phyloP scores from a whole-genome alignment of 2,329 filamentous ascomycete genomes.

The Ascochyta viciae-villosae region DNA sequence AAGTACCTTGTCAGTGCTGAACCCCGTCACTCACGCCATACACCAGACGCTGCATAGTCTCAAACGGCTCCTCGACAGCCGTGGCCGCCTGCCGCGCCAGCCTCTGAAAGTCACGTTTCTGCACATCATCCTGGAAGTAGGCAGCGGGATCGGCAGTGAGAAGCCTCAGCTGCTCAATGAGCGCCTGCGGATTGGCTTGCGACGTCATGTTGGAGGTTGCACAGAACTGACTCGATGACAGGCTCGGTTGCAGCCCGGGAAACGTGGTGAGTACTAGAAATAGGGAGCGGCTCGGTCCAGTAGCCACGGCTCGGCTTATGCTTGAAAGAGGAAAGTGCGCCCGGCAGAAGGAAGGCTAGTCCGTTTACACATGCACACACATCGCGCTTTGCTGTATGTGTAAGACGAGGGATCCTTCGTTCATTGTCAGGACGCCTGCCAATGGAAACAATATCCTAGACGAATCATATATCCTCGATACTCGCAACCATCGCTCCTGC shows the following conservation, averaged over 20 bases:
- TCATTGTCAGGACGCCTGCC: neutral
- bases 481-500: neutral
- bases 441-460: no score
- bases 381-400: neutral
- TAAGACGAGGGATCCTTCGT: neutral
- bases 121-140: conserved; percentile 7
- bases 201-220: neutral
- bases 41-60: conserved; percentile 13
- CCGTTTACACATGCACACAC: neutral
- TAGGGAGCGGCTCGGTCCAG: conserved; percentile 5
- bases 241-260: neutral
- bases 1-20: neutral
- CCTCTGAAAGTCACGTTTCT: conserved; percentile 8
- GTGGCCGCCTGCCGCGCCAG: neutral
- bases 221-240: neutral
- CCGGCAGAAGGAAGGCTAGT: neutral
- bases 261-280: conserved; percentile 1
- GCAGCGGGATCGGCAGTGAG: neutral
- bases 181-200: neutral
- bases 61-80: conserved; percentile 8
- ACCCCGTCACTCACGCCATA: conserved; percentile 10
- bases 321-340: neutral
- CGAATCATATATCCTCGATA: neutral
- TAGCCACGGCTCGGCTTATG: neutral
- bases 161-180: conserved; percentile 11